Evolutionary conservation across 768 basidiomycete species (phyloP), one percentile per base, ranked within the genome.

Genomic region (Rickenella mellea): DNA sequence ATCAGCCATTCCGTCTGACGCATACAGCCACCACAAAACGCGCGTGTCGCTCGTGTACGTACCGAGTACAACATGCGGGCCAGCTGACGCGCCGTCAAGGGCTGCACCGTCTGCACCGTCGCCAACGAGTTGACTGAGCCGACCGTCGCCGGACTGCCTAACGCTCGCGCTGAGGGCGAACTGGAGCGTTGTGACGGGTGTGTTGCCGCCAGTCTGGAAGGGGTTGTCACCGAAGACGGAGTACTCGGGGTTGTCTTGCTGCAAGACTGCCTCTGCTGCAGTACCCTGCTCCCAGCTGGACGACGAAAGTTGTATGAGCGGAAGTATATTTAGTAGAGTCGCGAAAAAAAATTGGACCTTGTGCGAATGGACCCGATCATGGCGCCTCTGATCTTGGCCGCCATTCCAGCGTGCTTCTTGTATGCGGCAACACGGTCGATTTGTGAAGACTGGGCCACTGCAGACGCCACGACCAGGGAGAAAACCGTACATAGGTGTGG

Each of bases 221-320:
- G 56, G 55, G n/a, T 20, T 39, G 25, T 30, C 9, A 14, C 41
- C 54, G 36, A 57, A 58, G 17, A 58, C 50, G 21, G 53, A 53
- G 49, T 58, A 59, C 30, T 57, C 50, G 32, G 53, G 44, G 25
- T 56, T 45, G 37, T 55, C 47, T 24, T 38, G 48, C 36, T 58
- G 55, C 15, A 59, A 42, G 12, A 58, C 44, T 12, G 48, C 51
- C 3, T 40, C 49, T 6, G 48, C 46, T n/a, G 57, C 57, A 11
- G 57, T 59, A 27, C 57, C 57, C 41, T 59, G 57, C 47, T 57
- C 57, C 56, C 57, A 59, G 31, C 57, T 59, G n/a, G 20, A 10
- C 9, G 12, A 37, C 21, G 21, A n/a, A 27, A n/a, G 11, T 14
- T 12, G 19, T 14, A 33, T 19, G 21, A 11, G 15, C 9, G 9